phyloP scores from a whole-genome alignment of 2,329 filamentous ascomycete genomes.

The Fusarium siculi region DNA sequence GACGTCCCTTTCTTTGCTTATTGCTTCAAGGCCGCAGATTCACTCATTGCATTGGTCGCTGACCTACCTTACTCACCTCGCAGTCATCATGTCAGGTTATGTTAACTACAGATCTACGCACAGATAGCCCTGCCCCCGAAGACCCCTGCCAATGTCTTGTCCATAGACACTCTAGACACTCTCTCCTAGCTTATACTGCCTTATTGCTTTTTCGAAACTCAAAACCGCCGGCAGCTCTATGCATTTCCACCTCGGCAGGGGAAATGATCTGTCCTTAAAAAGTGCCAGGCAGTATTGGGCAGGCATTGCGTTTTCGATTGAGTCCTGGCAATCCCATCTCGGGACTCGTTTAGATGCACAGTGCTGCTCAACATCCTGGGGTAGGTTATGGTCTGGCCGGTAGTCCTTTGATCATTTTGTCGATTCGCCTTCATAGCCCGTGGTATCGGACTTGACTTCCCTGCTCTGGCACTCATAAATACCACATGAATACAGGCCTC shows the following conservation, averaged over 20 bases:
- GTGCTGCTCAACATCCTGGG: not conserved
- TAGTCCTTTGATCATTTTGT: not conserved
- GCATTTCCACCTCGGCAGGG: slow-evolving; percentile 3
- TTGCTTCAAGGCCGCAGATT: slow-evolving; percentile 7
- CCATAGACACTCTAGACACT: slow-evolving; percentile 31
- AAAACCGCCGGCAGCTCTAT: slow-evolving; percentile 9
- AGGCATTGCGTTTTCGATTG: not conserved
- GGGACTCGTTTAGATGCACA: not conserved
- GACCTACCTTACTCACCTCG: slow-evolving; percentile 16
- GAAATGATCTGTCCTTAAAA: slow-evolving; percentile 8
- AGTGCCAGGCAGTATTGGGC: not conserved
- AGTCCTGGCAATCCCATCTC: not conserved
- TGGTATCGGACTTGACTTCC: slow-evolving; percentile 3
- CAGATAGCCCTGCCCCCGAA: slow-evolving; percentile 2
- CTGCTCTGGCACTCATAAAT: not conserved
- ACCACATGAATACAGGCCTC: slow-evolving; percentile 10
- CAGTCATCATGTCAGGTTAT: slow-evolving; percentile 11
- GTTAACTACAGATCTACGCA: slow-evolving; percentile 3
- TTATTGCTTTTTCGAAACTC: slow-evolving; percentile 26
- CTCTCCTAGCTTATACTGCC: slow-evolving; percentile 29
- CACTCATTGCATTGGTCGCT: slow-evolving; percentile 22
- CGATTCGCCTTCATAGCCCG: not conserved
- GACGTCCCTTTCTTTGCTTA: slow-evolving; percentile 17
- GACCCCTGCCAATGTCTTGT: slow-evolving; percentile 10
- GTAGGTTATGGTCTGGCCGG: not conserved